These are phyloP conservation scores for Solanum tacnaense DNA, from an alignment of 257 asterid genomes.

Conservation along the genomic window DNA sequence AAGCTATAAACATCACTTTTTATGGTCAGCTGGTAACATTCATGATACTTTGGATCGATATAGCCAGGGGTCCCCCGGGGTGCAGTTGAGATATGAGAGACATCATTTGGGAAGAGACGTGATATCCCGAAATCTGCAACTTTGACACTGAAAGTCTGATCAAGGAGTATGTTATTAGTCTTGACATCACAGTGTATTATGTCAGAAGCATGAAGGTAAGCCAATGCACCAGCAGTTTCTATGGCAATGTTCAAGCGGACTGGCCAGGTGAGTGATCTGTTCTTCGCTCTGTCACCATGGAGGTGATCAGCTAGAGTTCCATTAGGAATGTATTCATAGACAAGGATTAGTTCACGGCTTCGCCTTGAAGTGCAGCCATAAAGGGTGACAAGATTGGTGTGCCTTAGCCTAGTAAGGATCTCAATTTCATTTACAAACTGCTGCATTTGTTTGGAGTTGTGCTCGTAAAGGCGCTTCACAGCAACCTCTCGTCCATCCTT, in stretches of 20 bases:
- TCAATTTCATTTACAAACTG: conserved; percentile 3
- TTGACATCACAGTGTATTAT: conserved; percentile 1
- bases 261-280: neutral
- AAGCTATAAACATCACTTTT: conserved; percentile 1
- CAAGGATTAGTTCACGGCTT: neutral
- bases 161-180: neutral
- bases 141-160: neutral
- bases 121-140: conserved; percentile 6
- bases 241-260: neutral
- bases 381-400: neutral
- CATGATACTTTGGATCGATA: neutral
- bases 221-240: neutral
- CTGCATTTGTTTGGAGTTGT: neutral
- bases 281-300: neutral
- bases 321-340: neutral
- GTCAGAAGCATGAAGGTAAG: neutral
- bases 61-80: conserved; percentile 1
- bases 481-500: conserved; percentile 5
- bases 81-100: neutral
- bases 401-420: conserved; percentile 6
- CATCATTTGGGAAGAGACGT: neutral
- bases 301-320: conserved; percentile 3
- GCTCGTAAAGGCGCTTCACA: neutral
- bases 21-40: neutral
- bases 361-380: neutral